Evolutionary conservation across 75 land plant species (phyloP).

Genomic region (Ceratopteris richardii): DNA sequence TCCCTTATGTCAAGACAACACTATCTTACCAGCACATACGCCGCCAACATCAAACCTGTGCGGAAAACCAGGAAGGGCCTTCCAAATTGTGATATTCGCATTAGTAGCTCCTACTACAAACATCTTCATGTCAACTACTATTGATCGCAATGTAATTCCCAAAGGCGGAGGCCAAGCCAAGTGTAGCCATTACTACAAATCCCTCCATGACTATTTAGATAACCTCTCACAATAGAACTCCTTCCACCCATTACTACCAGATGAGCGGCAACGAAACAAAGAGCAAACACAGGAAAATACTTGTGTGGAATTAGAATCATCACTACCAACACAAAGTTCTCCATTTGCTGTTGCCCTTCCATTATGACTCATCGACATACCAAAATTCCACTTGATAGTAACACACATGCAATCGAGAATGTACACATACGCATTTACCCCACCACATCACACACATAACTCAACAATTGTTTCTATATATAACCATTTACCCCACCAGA

Average conservation of each 20-base stretch:
- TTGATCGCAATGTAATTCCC: slow-evolving; percentile 72
- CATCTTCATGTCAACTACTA: slow-evolving; percentile 64
- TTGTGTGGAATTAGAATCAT: too few relatives aligned
- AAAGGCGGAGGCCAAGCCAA: slow-evolving; percentile 54
- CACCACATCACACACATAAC: too few relatives aligned
- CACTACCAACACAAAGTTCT: too few relatives aligned
- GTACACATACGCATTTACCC: too few relatives aligned
- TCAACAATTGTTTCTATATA: too few relatives aligned
- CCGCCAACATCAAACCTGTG: slow-evolving; percentile 69
- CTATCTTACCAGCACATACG: slow-evolving; percentile 30
- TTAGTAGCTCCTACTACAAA: slow-evolving; percentile 81
- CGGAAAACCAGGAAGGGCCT: slow-evolving; percentile 42
- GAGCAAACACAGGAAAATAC: slow-evolving; percentile 89
- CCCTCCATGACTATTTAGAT: slow-evolving; percentile 64
- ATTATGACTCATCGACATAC: too few relatives aligned
- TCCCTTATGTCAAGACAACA: slow-evolving; percentile 73
- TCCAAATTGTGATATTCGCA: slow-evolving; percentile 73
- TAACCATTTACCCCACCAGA: too few relatives aligned
- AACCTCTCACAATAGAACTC: slow-evolving; percentile 75
- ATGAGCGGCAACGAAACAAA: slow-evolving; percentile 47
- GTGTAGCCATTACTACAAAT: slow-evolving; percentile 63
- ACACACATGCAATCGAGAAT: too few relatives aligned
- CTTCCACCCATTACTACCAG: slow-evolving; percentile 86
- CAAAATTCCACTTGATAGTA: too few relatives aligned
- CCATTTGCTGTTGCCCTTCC: too few relatives aligned